Evolutionary conservation across 371 early-diverging fungal genomes (phyloP).

Genomic region (Mucor piriformis): DNA sequence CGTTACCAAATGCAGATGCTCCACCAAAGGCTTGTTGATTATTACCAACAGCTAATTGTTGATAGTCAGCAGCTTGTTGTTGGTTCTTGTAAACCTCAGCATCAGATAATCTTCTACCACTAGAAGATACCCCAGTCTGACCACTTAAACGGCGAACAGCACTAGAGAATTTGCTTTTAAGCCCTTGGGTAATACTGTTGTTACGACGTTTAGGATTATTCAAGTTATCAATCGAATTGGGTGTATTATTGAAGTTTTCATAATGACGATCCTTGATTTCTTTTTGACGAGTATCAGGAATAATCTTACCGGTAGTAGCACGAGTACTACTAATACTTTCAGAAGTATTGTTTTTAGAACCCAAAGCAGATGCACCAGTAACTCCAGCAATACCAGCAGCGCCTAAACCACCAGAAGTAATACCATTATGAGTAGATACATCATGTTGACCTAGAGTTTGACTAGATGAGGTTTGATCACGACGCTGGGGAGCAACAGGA

Average conservation of each 20-base stretch:
- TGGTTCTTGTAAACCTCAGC: constrained; percentile 15
- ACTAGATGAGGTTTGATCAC: neutral
- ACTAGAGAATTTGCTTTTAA: neutral
- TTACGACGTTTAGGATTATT: neutral
- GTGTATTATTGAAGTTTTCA: neutral
- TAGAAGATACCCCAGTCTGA: neutral
- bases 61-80: neutral
- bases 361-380: constrained; percentile 1
- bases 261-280: constrained; percentile 11
- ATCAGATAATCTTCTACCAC: constrained; percentile 11
- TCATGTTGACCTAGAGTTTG: neutral
- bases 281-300: constrained; percentile 6
- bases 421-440: neutral
- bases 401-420: neutral
- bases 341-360: neutral
- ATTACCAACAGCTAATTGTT: neutral
- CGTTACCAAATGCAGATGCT: neutral
- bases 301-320: constrained; percentile 12
- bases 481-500: neutral
- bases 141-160: constrained; percentile 15
- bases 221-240: neutral
- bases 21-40: neutral
- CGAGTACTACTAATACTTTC: constrained; percentile 26
- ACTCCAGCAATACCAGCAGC: constrained; percentile 4
- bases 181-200: neutral